Evolutionary conservation across 1,139 yeast genomes (phyloP).

Genomic region (Geotrichum bryndzae): DNA sequence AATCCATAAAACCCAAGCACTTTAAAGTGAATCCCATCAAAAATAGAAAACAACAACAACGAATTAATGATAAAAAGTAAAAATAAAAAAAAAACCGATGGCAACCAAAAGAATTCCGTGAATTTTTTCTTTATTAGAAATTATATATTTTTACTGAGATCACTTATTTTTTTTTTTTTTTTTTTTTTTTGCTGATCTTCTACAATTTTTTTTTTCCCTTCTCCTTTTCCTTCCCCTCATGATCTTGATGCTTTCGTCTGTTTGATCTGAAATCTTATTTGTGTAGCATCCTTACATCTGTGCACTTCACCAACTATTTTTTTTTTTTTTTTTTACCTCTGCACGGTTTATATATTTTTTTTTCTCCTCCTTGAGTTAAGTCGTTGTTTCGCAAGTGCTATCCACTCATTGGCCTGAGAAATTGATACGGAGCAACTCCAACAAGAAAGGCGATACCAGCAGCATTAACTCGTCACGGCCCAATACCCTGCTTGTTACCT

Average conservation of each 20-base stretch:
- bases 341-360: background rate
- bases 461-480: no score
- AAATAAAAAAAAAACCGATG: background rate
- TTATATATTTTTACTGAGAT: background rate
- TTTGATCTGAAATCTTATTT: no score
- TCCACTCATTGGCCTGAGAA: background rate
- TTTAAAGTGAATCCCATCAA: background rate
- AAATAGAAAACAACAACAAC: background rate
- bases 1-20: background rate
- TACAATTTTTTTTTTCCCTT: background rate
- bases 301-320: background rate
- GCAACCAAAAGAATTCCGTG: background rate
- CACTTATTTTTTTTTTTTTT: no score
- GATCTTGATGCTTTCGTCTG: no score
- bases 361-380: background rate
- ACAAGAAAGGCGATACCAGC: background rate
- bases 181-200: background rate
- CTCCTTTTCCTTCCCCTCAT: background rate
- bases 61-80: background rate
- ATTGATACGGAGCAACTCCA: background rate
- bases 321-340: background rate
- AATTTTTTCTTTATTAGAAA: background rate
- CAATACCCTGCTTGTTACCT: no score
- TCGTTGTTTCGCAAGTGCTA: background rate
- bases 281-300: no score